Base-by-base conservation (phyloP, 2,329 filamentous ascomycete species). In the Calonectria montana region DNA sequence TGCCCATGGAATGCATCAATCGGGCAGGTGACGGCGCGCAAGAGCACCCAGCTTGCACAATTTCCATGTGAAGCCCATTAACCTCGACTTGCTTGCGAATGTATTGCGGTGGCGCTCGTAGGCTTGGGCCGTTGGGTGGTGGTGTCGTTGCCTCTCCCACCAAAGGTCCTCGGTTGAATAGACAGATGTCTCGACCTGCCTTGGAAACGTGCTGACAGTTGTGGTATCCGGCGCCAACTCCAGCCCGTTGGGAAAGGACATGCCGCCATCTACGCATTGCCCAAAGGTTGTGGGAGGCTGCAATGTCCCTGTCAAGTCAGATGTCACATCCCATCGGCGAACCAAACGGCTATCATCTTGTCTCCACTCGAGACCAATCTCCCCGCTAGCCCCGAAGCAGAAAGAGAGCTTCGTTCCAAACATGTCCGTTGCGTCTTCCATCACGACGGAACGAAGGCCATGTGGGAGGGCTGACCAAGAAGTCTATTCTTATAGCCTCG, bases 61-160 rank as follows among this genome's bases (percentile, higher is more conserved):
- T 71, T 71, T 25, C 48, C 64, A 71, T 68, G 69, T 71, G 69
- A 68, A 71, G 65, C 8, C 25, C 27, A 31, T 57, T 53, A 53
- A 57, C 29, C 31, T n/a, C 25, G 21, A 45, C 35, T 48, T 45
- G 23, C 23, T 10, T 35, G 62, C 53, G 39, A 27, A 41, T 63
- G 35, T 57, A 31, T 57, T 21, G 29, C n/a, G 47, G 63, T 70
- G 61, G 59, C 53, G 18, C 29, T 31, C 27, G 31, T 37, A 47
- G 43, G 57, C 37, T 50, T 35, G 35, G 57, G 48, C 27, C 43
- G 57, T 62, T 29, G 9, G 31, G 53, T 35, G 8, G 53, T 47
- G 47, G 12, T 47, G n/a, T 29, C 27, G 43, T 61, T 10, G 31
- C 31, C 41, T 55, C 15, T 41, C 23, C 27, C 48, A n/a, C 13